These are phyloP conservation scores for Carex littledalei DNA, from an alignment of 176 grass and related monocot species.

Conservation along the genomic window DNA sequence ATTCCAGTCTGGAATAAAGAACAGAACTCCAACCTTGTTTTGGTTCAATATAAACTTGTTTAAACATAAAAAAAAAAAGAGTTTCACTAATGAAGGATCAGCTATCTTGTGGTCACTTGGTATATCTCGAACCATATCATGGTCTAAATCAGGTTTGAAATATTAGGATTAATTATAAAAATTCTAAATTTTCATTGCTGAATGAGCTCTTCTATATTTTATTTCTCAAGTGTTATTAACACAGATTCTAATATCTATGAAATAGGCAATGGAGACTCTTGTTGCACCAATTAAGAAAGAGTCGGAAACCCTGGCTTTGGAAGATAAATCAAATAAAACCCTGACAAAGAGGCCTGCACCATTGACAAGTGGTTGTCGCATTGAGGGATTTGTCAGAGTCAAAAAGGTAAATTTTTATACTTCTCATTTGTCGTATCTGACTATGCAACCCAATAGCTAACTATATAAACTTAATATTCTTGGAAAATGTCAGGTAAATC, in stretches of 20 bases:
- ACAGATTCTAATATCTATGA: constrained; percentile 27
- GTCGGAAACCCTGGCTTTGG: constrained; percentile 48
- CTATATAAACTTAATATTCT: not conserved
- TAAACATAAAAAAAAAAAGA: not conserved
- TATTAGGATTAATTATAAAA: not conserved
- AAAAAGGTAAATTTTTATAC: constrained; percentile 62
- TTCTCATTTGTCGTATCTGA: not conserved
- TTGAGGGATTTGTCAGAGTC: constrained; percentile 93
- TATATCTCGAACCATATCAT: not conserved
- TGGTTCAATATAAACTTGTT: not conserved
- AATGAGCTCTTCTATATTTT: constrained; percentile 5
- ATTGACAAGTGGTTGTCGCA: constrained; percentile 74
- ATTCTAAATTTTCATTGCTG: constrained; percentile 1
- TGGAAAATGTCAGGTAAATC: not conserved
- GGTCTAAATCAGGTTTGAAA: not conserved
- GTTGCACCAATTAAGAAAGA: constrained; percentile 82
- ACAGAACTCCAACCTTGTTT: not conserved
- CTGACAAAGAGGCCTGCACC: constrained; percentile 77
- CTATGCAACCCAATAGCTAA: not conserved
- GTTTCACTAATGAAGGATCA: not conserved
- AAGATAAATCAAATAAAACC: constrained; percentile 72
- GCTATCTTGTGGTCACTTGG: not conserved
- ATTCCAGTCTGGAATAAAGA: not conserved
- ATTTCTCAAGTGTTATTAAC: not conserved
- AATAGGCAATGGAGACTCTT: constrained; percentile 90